A percentile compares a stretch with the other conserved stretches of the same genome.
phyloP scores from a whole-genome alignment of 208 protist genomes.

The Trypanosoma brucei region DNA sequence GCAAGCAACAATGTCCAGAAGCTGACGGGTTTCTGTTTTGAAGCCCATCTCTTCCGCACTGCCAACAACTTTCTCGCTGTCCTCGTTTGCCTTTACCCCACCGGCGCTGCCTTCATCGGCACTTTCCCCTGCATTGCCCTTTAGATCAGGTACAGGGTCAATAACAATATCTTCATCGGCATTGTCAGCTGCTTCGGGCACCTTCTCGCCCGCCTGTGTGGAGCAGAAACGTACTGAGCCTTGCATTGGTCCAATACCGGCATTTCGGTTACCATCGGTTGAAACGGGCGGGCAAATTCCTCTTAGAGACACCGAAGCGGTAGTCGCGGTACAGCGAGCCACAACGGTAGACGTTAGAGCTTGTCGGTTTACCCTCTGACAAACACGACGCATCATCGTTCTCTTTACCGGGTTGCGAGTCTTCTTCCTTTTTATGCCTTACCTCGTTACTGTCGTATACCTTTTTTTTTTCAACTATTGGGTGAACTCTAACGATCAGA shows the following conservation, averaged over 20 bases:
- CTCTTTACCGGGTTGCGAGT: slow-evolving; percentile 5
- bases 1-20: slow-evolving; percentile 97
- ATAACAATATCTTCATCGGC: slow-evolving; percentile 83
- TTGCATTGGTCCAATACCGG: background rate
- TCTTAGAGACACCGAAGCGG: background rate
- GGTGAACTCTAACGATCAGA: background rate
- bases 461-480: background rate
- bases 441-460: background rate
- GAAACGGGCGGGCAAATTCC: slow-evolving; percentile 16
- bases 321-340: slow-evolving; percentile 4
- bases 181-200: slow-evolving; percentile 30
- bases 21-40: slow-evolving; percentile 97
- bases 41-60: slow-evolving; percentile 90
- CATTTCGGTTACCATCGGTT: slow-evolving; percentile 7
- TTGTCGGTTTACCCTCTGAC: slow-evolving; percentile 22
- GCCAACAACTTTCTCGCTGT: slow-evolving; percentile 60
- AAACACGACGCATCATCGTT: slow-evolving; percentile 39
- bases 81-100: slow-evolving; percentile 22
- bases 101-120: slow-evolving; percentile 18
- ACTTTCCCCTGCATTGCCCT: slow-evolving; percentile 4
- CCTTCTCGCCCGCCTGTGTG: slow-evolving; percentile 22
- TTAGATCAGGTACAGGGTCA: slow-evolving; percentile 46
- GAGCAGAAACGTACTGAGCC: slow-evolving; percentile 16
- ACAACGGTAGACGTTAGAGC: slow-evolving; percentile 12
- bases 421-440: background rate